A percentile compares a stretch with the other conserved stretches of the same genome.
These are phyloP conservation scores for Edaphochlamys debaryana DNA, from an alignment of 139 green algal species.

Conservation along the genomic window DNA sequence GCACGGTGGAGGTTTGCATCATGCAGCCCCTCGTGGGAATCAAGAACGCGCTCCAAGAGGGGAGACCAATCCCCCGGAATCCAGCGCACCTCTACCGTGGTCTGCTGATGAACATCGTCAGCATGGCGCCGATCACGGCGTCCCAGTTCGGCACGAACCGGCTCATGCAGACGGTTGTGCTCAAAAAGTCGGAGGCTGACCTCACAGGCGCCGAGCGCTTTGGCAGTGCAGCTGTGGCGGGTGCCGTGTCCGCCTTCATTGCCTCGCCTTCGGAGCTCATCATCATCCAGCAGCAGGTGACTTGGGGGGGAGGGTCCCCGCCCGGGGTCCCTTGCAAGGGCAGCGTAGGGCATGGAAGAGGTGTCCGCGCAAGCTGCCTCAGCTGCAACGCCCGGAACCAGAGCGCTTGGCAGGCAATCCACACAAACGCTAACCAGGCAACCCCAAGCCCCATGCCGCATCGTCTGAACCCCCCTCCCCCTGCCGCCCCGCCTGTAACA, in stretches of 20 bases:
- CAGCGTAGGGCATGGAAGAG: too few relatives aligned
- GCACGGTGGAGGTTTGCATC: constrained; percentile 72
- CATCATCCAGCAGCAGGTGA: constrained; percentile 93
- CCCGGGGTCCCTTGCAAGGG: too few relatives aligned
- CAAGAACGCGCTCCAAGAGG: constrained; percentile 91
- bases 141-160: constrained; percentile 88
- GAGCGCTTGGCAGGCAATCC: too few relatives aligned
- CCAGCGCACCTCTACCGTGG: constrained; percentile 83
- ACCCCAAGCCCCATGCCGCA: too few relatives aligned
- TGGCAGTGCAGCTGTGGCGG: constrained; percentile 62
- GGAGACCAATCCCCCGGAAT: constrained; percentile 74
- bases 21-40: constrained; percentile 90
- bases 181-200: constrained; percentile 37
- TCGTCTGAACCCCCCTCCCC: too few relatives aligned
- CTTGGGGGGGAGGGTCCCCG: too few relatives aligned
- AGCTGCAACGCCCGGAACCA: too few relatives aligned
- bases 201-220: constrained; percentile 48
- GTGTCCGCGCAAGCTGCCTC: too few relatives aligned
- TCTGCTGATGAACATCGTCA: constrained; percentile 80
- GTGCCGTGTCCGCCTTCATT: constrained; percentile 74
- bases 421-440: too few relatives aligned
- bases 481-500: too few relatives aligned
- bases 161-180: constrained; percentile 52
- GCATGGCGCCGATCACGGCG: constrained; percentile 92
- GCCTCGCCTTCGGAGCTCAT: constrained; percentile 84